A percentile compares a stretch with the other conserved stretches of the same genome.
phyloP scores from a whole-genome alignment of 345 rosid species.

The Eucalyptus pauciflora region DNA sequence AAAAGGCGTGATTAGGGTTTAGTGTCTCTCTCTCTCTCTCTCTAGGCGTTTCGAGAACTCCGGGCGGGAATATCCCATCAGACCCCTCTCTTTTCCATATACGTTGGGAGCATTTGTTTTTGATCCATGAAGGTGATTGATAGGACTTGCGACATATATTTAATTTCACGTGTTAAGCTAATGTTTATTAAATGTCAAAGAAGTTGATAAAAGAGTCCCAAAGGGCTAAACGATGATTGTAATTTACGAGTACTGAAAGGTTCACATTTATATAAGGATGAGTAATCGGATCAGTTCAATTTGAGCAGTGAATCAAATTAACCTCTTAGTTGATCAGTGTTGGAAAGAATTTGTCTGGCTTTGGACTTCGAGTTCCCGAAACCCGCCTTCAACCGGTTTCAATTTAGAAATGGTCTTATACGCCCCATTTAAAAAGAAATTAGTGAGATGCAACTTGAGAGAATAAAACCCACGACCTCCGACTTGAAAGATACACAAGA shows the following conservation, averaged over 20 bases:
- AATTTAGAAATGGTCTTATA: background rate
- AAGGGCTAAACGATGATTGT: background rate
- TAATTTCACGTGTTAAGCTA: background rate
- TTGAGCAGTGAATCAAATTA: fast-evolving
- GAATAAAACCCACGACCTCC: background rate
- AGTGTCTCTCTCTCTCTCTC: background rate
- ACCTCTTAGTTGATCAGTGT: fast-evolving
- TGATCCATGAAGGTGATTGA: background rate
- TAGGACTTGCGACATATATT: too few species aligned
- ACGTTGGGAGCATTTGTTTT: background rate
- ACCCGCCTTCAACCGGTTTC: background rate
- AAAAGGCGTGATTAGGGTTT: background rate
- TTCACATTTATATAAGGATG: background rate
- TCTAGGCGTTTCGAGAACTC: background rate
- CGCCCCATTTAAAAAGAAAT: background rate
- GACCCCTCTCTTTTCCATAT: background rate
- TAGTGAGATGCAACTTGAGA: background rate
- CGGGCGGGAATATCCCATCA: background rate
- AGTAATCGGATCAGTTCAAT: fast-evolving
- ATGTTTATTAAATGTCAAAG: background rate
- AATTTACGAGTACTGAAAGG: background rate
- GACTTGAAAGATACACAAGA: background rate
- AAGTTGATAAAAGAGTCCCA: background rate
- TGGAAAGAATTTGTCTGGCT: background rate
- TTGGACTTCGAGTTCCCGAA: fast-evolving